Percentiles rank a stretch among this genome's conserved stretches.
Evolutionary conservation across 306 rosid genomes (phyloP).

Genomic region (Glycyrrhiza uralensis): DNA sequence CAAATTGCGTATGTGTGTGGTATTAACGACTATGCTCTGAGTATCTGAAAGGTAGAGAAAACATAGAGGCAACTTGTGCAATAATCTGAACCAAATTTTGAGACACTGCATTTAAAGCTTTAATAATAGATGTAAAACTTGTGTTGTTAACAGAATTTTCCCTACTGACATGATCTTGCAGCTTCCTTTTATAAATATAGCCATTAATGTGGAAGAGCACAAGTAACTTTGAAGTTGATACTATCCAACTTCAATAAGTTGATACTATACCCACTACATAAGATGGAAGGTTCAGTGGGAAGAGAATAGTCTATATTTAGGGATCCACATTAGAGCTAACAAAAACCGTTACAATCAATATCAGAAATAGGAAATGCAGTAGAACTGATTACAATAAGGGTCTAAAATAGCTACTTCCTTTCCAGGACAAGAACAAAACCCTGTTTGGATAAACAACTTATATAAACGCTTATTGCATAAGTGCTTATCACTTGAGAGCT

Average conservation of each 20-base stretch:
- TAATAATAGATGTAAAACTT: neutral
- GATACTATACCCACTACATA: neutral
- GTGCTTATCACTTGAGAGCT: no score
- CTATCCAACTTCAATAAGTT: neutral
- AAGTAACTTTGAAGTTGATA: neutral
- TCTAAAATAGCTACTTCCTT: neutral
- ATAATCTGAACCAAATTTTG: neutral
- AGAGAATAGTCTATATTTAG: neutral
- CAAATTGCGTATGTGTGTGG: neutral
- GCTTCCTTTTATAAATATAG: neutral
- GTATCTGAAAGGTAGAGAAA: neutral
- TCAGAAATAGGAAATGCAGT: neutral
- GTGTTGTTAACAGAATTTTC: neutral
- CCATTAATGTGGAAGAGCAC: slow-evolving; percentile 5
- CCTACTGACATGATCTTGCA: neutral
- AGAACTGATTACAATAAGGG: neutral
- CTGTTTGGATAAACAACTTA: no score
- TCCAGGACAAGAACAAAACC: neutral
- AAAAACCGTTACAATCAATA: neutral
- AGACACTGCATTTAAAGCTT: neutral
- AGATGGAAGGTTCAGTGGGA: neutral
- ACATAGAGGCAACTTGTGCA: neutral
- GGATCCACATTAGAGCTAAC: neutral
- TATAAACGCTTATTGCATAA: no score
- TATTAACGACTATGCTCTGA: neutral